Percentiles rank a stretch among this genome's conserved stretches.
Conservation (phyloP, 208 protist genomes). For the Wallacemonas rigidus region DNA sequence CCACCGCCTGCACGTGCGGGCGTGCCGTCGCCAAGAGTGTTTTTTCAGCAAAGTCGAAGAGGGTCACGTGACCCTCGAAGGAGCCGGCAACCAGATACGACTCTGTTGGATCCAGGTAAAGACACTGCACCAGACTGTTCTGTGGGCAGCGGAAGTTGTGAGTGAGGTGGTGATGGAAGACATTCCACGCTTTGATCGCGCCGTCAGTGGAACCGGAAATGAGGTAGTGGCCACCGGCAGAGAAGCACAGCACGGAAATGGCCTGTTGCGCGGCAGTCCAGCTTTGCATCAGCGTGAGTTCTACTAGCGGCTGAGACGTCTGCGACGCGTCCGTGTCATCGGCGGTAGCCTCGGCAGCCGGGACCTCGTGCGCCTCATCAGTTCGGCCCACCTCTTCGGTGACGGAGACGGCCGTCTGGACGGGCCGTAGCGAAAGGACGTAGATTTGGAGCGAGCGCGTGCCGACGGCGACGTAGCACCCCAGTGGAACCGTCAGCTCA, state of each 20-base stretch:
- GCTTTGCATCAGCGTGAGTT: slow-evolving; percentile 43
- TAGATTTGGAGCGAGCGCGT: slow-evolving; percentile 84
- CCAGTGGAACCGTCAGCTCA: slow-evolving; percentile 40
- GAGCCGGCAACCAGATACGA: slow-evolving; percentile 67
- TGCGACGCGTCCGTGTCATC: not conserved
- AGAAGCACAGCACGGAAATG: slow-evolving; percentile 82
- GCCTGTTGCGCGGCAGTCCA: slow-evolving; percentile 91
- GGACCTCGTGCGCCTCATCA: slow-evolving; percentile 10
- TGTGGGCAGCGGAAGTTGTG: slow-evolving; percentile 79
- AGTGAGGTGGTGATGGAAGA: slow-evolving; percentile 89
- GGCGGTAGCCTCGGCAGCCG: not conserved
- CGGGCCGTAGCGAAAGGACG: slow-evolving; percentile 35
- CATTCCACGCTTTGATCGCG: slow-evolving; percentile 87
- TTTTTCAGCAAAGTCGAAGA: slow-evolving; percentile 86
- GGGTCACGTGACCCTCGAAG: slow-evolving; percentile 83
- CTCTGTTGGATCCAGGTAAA: slow-evolving; percentile 68
- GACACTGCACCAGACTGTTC: slow-evolving; percentile 55
- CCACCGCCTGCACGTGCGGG: slow-evolving; percentile 83
- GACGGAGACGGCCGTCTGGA: not conserved
- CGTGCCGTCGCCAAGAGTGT: slow-evolving; percentile 44
- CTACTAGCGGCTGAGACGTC: slow-evolving; percentile 4
- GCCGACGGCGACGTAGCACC: slow-evolving; percentile 80
- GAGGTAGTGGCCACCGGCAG: slow-evolving; percentile 63
- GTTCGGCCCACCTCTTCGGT: slow-evolving; percentile 7
- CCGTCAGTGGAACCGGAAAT: slow-evolving; percentile 84